These are phyloP conservation scores for Juglanconis sp. DNA, from an alignment of 2,329 filamentous ascomycete species.

Conservation along the genomic window DNA sequence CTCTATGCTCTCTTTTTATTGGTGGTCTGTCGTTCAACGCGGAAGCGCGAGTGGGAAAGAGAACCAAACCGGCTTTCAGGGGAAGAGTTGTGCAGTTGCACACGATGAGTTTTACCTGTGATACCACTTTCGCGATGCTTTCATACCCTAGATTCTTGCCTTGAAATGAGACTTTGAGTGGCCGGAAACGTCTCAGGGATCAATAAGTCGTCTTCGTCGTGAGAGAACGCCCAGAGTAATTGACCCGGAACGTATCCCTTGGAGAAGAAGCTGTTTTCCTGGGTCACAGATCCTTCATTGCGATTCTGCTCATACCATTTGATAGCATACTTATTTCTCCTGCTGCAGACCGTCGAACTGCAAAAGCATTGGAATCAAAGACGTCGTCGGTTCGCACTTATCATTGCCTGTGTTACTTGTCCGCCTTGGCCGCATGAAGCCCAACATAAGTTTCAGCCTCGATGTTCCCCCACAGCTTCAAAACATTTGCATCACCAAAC, in stretches of 20 bases:
- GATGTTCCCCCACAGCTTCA: conserved; percentile 33
- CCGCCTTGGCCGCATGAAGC: neutral
- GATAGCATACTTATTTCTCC: too few species aligned
- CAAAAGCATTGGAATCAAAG: too few species aligned
- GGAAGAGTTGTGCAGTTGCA: neutral
- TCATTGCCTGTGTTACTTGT: neutral
- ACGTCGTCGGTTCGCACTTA: too few species aligned
- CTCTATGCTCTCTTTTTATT: too few species aligned
- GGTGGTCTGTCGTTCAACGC: too few species aligned
- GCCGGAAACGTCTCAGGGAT: neutral
- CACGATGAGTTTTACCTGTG: neutral
- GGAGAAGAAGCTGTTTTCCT: too few species aligned
- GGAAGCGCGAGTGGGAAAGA: too few species aligned
- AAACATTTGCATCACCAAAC: conserved; percentile 36
- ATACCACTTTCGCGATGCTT: neutral
- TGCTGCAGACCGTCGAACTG: too few species aligned
- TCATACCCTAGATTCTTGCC: neutral
- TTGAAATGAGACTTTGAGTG: neutral
- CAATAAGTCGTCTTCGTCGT: neutral
- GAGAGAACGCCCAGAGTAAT: neutral
- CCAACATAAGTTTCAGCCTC: conserved; percentile 31
- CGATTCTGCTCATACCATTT: too few species aligned
- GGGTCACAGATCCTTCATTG: too few species aligned
- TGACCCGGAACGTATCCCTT: too few species aligned
- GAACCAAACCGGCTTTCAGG: neutral